These are phyloP conservation scores for Eutrema japonicum DNA, from an alignment of 345 rosid genomes.

Conservation along the genomic window DNA sequence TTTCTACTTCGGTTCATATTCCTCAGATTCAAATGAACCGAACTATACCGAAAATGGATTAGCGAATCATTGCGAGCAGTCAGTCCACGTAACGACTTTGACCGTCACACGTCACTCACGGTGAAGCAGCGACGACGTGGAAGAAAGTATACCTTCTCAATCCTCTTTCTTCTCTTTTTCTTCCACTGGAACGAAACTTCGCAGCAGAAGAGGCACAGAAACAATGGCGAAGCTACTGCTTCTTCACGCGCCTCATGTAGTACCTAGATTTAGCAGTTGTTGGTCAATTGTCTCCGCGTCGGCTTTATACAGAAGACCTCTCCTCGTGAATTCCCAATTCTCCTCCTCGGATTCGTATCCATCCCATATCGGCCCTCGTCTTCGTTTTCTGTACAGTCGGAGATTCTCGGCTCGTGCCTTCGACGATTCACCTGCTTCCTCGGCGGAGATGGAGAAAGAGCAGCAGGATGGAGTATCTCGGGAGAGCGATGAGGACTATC, in stretches of 20 bases:
- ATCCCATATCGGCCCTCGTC: constrained; percentile 16
- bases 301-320: constrained; percentile 43
- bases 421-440: constrained; percentile 57
- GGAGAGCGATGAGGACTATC: constrained; percentile 56
- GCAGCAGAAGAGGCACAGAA: constrained; percentile 1
- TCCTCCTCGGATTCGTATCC: constrained; percentile 8
- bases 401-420: constrained; percentile 63
- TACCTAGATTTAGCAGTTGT: constrained; percentile 44
- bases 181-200: constrained; percentile 15
- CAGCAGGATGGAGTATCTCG: constrained; percentile 30
- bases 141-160: constrained; percentile 35
- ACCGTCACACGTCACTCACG: constrained; percentile 42
- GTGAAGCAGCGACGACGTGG: constrained; percentile 45
- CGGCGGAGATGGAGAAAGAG: constrained; percentile 43
- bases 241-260: constrained; percentile 53
- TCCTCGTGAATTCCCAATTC: constrained; percentile 31
- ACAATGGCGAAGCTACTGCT: constrained; percentile 67
- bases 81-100: constrained; percentile 44
- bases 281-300: constrained; percentile 33
- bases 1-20: not conserved
- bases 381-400: constrained; percentile 21
- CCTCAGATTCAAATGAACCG: not conserved
- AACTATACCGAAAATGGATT: constrained; percentile 19
- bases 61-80: constrained; percentile 15
- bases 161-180: not conserved